These are phyloP conservation scores for Suillus bovinus DNA, from an alignment of 768 basidiomycete genomes.

Conservation along the genomic window DNA sequence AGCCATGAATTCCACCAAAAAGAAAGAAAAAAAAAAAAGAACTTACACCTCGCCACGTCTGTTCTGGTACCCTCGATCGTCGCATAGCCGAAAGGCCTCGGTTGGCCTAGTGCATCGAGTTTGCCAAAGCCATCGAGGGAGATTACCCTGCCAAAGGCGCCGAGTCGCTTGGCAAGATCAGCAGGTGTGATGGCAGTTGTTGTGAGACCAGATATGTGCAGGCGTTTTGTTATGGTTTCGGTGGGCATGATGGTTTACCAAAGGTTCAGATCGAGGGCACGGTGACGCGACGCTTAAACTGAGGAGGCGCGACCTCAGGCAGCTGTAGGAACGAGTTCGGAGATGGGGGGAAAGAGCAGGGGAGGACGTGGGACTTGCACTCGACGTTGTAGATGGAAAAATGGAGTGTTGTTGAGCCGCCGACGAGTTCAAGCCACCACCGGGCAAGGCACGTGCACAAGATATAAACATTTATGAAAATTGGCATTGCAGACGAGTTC, in stretches of 20 bases:
- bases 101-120: slow-evolving; percentile 62
- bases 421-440: too few relatives aligned
- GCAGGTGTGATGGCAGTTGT: slow-evolving; percentile 59
- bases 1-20: not conserved
- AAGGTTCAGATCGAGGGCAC: too few relatives aligned
- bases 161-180: slow-evolving; percentile 60
- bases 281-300: too few relatives aligned
- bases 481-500: too few relatives aligned
- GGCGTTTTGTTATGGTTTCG: slow-evolving; percentile 46
- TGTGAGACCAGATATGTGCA: slow-evolving; percentile 77
- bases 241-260: slow-evolving; percentile 3
- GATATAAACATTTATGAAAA: too few relatives aligned
- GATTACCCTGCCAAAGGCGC: slow-evolving; percentile 67
- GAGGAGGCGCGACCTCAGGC: too few relatives aligned
- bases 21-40: not conserved
- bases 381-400: too few relatives aligned
- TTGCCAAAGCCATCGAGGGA: slow-evolving; percentile 70
- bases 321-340: too few relatives aligned
- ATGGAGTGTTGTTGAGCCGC: too few relatives aligned
- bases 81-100: slow-evolving; percentile 71
- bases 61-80: slow-evolving; percentile 64
- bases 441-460: too few relatives aligned
- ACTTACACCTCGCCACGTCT: slow-evolving; percentile 66
- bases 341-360: too few relatives aligned
- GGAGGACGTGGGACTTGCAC: too few relatives aligned